Evolutionary conservation across 768 basidiomycete genomes (phyloP).

Genomic region (Mycena indigotica): DNA sequence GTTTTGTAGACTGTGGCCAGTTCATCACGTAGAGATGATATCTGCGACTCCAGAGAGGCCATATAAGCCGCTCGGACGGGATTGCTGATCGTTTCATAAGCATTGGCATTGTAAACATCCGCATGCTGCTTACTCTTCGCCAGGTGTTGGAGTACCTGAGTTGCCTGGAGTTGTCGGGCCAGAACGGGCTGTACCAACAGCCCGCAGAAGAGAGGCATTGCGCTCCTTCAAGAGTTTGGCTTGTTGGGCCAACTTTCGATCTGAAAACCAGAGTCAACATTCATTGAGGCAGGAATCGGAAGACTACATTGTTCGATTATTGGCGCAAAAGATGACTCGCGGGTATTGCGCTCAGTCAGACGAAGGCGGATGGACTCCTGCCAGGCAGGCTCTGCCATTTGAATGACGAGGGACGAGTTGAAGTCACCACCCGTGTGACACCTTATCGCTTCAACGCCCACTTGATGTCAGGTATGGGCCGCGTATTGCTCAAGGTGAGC

Average conservation of each 20-base stretch:
- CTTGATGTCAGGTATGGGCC: constrained; percentile 60
- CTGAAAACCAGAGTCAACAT: constrained; percentile 53
- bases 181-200: constrained; percentile 71
- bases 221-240: constrained; percentile 90
- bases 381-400: constrained; percentile 83
- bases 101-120: too few relatives aligned
- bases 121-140: constrained; percentile 61
- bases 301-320: constrained; percentile 91
- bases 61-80: constrained; percentile 88
- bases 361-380: constrained; percentile 80
- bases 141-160: constrained; percentile 56
- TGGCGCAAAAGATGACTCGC: constrained; percentile 77
- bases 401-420: constrained; percentile 12
- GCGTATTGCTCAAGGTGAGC: constrained; percentile 80
- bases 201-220: constrained; percentile 84
- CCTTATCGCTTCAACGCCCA: not conserved
- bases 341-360: constrained; percentile 81
- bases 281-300: constrained; percentile 19
- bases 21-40: constrained; percentile 89
- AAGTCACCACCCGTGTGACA: not conserved
- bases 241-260: constrained; percentile 89
- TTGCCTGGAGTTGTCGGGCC: constrained; percentile 58
- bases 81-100: constrained; percentile 63
- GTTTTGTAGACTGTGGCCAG: constrained; percentile 94
- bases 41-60: constrained; percentile 89